These are phyloP conservation scores for Acacia acuminata DNA, from an alignment of 306 rosid genomes.

Conservation along the genomic window DNA sequence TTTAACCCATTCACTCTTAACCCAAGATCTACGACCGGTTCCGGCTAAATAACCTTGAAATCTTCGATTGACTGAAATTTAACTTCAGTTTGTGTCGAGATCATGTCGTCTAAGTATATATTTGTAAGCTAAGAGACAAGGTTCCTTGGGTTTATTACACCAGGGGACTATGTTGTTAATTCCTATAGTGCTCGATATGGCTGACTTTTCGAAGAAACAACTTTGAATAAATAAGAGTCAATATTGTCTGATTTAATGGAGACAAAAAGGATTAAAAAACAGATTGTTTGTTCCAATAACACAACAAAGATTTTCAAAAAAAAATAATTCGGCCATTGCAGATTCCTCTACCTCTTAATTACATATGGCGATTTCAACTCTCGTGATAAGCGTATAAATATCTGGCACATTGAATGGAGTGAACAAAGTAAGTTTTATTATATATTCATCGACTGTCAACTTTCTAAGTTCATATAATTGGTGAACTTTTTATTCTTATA, in stretches of 20 bases:
- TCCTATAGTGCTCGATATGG: conserved; percentile 28
- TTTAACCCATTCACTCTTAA: no score
- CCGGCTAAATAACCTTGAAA: no score
- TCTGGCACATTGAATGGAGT: neutral
- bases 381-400: neutral
- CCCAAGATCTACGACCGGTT: no score
- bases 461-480: conserved; percentile 7
- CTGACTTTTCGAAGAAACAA: conserved; percentile 45
- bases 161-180: conserved; percentile 8
- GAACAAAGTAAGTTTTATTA: neutral
- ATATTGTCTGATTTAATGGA: conserved; percentile 32
- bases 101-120: neutral
- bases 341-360: neutral
- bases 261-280: conserved; percentile 38
- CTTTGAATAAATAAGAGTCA: conserved; percentile 41
- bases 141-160: conserved; percentile 29
- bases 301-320: conserved; percentile 36
- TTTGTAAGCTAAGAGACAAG: conserved; percentile 25
- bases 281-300: conserved; percentile 10
- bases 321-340: conserved; percentile 6
- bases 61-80: neutral
- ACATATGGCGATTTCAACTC: neutral
- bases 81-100: neutral
- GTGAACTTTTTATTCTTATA: neutral
- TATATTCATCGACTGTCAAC: neutral